Evolutionary conservation across 208 protist species (phyloP).

Genomic region (Lotmaria passim): DNA sequence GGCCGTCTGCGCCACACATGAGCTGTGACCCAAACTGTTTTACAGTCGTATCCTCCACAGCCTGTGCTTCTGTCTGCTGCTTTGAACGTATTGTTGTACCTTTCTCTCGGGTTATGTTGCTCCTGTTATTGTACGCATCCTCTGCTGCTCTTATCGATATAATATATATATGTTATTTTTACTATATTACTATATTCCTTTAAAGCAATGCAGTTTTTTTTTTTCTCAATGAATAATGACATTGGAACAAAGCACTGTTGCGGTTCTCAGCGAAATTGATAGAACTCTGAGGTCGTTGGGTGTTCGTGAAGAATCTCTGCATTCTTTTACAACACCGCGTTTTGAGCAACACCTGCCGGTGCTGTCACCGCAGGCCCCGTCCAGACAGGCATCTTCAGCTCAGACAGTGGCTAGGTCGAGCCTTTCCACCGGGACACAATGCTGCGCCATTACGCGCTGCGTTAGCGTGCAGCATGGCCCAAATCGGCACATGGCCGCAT

Average conservation of each 20-base stretch:
- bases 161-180: background rate
- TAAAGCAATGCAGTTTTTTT: background rate
- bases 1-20: no score
- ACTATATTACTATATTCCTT: background rate
- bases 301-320: conserved; percentile 2
- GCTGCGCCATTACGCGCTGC: background rate
- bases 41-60: no score
- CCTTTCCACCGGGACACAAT: conserved; percentile 15
- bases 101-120: no score
- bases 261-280: conserved; percentile 33
- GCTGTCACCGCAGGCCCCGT: background rate
- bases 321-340: background rate
- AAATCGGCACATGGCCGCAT: background rate
- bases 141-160: no score
- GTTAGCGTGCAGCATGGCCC: conserved; percentile 21
- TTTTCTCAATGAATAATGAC: conserved; percentile 8
- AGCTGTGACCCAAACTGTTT: no score
- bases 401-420: background rate
- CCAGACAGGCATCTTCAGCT: background rate
- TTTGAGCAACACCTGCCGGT: background rate
- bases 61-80: no score
- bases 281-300: conserved; percentile 27
- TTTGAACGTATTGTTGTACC: no score
- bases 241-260: conserved; percentile 19
- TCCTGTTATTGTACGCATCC: no score